phyloP scores from a whole-genome alignment of 1,139 yeast genomes.

The Protomyces inouyei region DNA sequence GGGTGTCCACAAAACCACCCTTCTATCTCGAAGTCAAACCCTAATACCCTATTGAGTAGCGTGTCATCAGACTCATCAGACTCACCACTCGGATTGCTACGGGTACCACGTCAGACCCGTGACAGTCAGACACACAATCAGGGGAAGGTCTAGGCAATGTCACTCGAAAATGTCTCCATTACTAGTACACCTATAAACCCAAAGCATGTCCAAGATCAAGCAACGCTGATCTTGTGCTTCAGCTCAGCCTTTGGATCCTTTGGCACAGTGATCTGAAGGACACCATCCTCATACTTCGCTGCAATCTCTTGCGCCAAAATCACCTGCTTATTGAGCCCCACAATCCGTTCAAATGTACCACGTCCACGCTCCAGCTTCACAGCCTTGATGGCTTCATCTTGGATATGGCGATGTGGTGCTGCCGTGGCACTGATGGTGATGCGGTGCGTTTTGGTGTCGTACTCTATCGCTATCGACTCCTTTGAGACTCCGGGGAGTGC shows the following conservation, averaged over 20 bases:
- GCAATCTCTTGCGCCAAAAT: slow-evolving; percentile 50
- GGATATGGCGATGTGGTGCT: background rate
- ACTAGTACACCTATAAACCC: background rate
- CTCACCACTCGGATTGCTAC: too few relatives aligned
- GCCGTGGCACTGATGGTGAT: background rate
- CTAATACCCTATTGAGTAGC: too few relatives aligned
- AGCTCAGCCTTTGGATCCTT: slow-evolving; percentile 37
- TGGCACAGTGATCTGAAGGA: slow-evolving; percentile 51
- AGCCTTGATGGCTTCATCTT: background rate
- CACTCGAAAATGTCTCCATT: too few relatives aligned
- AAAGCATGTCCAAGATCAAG: background rate
- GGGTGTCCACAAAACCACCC: too few relatives aligned
- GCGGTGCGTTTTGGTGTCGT: slow-evolving; percentile 18
- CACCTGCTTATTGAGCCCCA: slow-evolving; percentile 52
- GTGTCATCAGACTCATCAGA: too few relatives aligned
- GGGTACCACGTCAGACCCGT: too few relatives aligned
- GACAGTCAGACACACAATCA: too few relatives aligned
- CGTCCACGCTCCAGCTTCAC: slow-evolving; percentile 33
- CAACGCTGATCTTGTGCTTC: slow-evolving; percentile 30
- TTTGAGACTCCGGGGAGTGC: slow-evolving; percentile 21
- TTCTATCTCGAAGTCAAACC: too few relatives aligned
- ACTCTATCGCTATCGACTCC: slow-evolving; percentile 12
- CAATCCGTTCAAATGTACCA: slow-evolving; percentile 48
- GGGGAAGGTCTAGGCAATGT: too few relatives aligned
- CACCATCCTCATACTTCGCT: slow-evolving; percentile 51